Evolutionary conservation across 2,329 filamentous ascomycete genomes (phyloP), one percentile per base, ranked within the genome.

Genomic region (Botryotinia calthae): DNA sequence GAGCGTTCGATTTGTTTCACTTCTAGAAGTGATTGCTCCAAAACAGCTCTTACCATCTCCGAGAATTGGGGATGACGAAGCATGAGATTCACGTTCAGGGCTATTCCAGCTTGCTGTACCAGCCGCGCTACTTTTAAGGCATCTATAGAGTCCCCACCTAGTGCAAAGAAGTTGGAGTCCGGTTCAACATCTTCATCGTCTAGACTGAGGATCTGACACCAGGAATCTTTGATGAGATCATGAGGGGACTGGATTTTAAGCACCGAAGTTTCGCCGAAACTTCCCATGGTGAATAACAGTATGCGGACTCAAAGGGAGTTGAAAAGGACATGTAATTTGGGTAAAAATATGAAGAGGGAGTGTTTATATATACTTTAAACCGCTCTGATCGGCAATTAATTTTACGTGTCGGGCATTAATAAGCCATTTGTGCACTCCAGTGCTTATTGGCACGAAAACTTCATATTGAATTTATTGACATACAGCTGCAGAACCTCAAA

Each of bases 101-200:
- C n/a, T 56, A 56, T 56, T 28, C 51, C 51, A 18, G 51, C 51
- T 56, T 56, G 51, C 6, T 56, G 51, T 28, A 28, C 51, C 51
- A 56, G n/a, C 51, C 51, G 51, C n/a, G 51, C 51, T 56, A 56
- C 51, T 56, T 56, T 56, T 4, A 56, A 7, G 14, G 61, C 61
- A 40, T 64, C 61, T 37, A 64, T 64, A 42, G 61, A 64, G 42
- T 64, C 61, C 10, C 61, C 61, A 16, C 61, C 61, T n/a, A 64
- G 61, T 40, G 37, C 37, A 28, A 64, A 64, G 22, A 64, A 64
- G 61, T 64, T 64, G 4, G 37, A 37, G 37, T 64, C 61, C 18
- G 31, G 31, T 2, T 44, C 48, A 63, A 37, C 20, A 71, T 56
- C 51, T 18, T 28, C 51, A 31, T 56, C 14, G 14, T 56, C 51